Conservation (phyloP, 805 yeast species). For the Barnettozyma vustinii region DNA sequence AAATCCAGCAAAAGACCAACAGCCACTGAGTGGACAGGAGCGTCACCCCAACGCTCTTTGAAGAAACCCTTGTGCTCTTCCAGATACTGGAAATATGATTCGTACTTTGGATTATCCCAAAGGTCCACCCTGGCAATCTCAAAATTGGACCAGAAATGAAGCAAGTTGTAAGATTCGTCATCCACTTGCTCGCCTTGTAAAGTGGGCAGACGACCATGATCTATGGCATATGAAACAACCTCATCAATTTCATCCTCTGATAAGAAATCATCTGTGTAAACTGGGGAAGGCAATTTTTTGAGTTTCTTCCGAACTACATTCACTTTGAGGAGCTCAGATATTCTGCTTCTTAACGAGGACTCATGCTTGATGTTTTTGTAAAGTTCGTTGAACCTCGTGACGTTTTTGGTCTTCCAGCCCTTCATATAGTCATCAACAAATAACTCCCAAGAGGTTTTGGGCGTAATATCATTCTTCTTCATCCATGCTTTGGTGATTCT, state of each 20-base stretch:
- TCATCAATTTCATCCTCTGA: constrained; percentile 30
- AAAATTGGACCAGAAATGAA: constrained; percentile 92
- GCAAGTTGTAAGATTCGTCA: constrained; percentile 64
- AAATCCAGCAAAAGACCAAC: constrained; percentile 67
- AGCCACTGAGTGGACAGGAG: constrained; percentile 88
- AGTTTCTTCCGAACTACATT: constrained; percentile 25
- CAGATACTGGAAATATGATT: constrained; percentile 58
- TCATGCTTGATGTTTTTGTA: constrained; percentile 25
- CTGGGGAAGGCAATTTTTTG: neutral
- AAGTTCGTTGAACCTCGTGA: constrained; percentile 25
- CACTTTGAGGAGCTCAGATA: constrained; percentile 27
- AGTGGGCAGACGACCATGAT: constrained; percentile 26
- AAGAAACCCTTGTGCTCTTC: constrained; percentile 80
- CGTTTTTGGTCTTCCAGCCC: constrained; percentile 30
- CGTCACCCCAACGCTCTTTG: constrained; percentile 96
- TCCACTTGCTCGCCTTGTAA: constrained; percentile 52
- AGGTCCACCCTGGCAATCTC: constrained; percentile 84
- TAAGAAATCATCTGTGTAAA: constrained; percentile 16
- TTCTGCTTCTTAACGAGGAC: constrained; percentile 21
- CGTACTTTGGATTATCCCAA: constrained; percentile 61
- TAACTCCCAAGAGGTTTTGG: constrained; percentile 66
- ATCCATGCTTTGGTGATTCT: constrained; percentile 64
- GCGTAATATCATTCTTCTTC: constrained; percentile 37
- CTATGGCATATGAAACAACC: constrained; percentile 34
- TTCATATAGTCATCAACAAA: constrained; percentile 41